phyloP scores from a whole-genome alignment of 2,329 filamentous ascomycete species.

The Colletotrichum noveboracense region DNA sequence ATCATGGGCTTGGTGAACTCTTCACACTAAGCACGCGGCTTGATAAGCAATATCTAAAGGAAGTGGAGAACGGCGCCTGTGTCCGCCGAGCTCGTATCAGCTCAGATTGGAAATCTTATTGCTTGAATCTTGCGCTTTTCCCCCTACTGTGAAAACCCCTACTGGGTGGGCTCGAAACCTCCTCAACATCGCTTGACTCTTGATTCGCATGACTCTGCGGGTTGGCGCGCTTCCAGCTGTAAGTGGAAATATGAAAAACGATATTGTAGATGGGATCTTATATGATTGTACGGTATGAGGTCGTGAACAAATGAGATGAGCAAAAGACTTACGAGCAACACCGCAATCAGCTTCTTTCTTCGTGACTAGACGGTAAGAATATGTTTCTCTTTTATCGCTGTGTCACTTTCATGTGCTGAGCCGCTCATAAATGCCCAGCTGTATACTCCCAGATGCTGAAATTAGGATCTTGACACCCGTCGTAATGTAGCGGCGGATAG shows the following conservation, averaged over 20 bases:
- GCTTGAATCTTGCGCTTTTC: background rate
- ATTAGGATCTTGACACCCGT: accelerated
- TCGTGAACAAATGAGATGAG: background rate
- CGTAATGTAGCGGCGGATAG: background rate
- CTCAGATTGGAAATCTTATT: background rate
- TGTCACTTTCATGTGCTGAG: background rate
- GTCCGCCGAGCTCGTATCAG: background rate
- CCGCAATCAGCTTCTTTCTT: background rate
- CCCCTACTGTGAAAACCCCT: no score
- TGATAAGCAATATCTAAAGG: background rate
- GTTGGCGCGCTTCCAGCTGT: background rate
- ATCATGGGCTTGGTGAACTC: background rate
- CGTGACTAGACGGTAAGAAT: background rate
- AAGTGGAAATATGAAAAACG: background rate
- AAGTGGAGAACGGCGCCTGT: accelerated
- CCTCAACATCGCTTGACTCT: background rate
- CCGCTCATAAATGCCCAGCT: background rate
- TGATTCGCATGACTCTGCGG: background rate
- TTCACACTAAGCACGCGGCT: accelerated
- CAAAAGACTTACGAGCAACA: background rate
- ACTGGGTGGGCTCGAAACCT: no score
- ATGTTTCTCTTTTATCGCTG: background rate
- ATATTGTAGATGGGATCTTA: background rate
- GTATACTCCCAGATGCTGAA: background rate
- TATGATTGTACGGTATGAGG: background rate